Evolutionary conservation across 2,329 filamentous ascomycete species (phyloP).

Genomic region (Coleophoma crateriformis): DNA sequence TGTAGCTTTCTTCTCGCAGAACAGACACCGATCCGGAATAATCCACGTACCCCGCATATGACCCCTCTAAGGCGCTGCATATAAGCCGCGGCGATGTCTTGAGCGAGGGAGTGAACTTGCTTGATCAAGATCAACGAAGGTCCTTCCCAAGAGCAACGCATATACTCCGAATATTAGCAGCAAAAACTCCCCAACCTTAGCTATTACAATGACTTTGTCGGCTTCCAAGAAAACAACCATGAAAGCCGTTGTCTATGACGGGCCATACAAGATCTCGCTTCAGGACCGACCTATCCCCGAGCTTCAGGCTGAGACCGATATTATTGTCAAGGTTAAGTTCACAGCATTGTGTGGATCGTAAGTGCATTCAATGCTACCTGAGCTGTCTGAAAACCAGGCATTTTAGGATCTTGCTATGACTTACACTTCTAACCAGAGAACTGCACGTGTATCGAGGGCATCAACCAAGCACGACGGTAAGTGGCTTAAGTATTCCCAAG

Average conservation of each 20-base stretch:
- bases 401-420: not conserved
- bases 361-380: slow-evolving; percentile 23
- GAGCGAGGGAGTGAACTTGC: too few relatives aligned
- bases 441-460: slow-evolving; percentile 80
- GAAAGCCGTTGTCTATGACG: slow-evolving; percentile 85
- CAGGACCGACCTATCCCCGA: slow-evolving; percentile 74
- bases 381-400: not conserved
- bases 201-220: not conserved
- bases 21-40: too few relatives aligned
- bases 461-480: slow-evolving; percentile 52
- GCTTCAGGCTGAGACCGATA: slow-evolving; percentile 63
- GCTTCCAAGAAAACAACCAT: slow-evolving; percentile 46
- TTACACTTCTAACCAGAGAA: slow-evolving; percentile 47
- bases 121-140: too few relatives aligned
- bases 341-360: slow-evolving; percentile 84
- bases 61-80: too few relatives aligned
- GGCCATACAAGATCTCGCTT: slow-evolving; percentile 66
- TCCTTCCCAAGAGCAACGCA: not conserved
- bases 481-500: not conserved
- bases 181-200: too few relatives aligned
- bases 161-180: too few relatives aligned
- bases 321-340: slow-evolving; percentile 75
- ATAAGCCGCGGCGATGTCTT: too few relatives aligned
- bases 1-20: too few relatives aligned
- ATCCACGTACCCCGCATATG: too few relatives aligned